These are phyloP conservation scores for Salix arbutifolia DNA, from an alignment of 345 rosid genomes.

Conservation along the genomic window DNA sequence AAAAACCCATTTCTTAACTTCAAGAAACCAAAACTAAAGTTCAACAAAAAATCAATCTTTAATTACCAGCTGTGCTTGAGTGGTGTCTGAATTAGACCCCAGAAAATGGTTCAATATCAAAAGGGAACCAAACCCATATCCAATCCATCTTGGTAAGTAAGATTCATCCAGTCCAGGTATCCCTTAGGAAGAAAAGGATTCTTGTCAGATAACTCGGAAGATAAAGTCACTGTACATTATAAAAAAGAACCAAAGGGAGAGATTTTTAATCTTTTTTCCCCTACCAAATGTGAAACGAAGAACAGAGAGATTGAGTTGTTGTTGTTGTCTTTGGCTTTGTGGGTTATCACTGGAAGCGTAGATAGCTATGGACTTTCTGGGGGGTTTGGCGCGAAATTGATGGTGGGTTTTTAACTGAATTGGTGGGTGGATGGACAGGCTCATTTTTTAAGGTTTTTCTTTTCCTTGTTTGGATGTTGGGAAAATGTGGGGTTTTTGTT, in stretches of 20 bases:
- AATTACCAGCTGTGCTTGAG: conserved; percentile 52
- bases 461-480: neutral
- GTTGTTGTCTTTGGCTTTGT: conserved; percentile 26
- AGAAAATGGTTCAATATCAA: conserved; percentile 51
- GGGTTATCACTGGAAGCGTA: conserved; percentile 38
- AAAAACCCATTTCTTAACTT: neutral
- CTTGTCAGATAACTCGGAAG: too few species aligned
- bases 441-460: conserved; percentile 10
- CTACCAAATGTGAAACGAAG: conserved; percentile 86
- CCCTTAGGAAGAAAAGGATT: conserved; percentile 28
- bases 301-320: conserved; percentile 74
- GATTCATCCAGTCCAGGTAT: conserved; percentile 91
- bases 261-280: neutral
- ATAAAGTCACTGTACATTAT: neutral
- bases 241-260: neutral
- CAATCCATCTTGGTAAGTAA: conserved; percentile 85
- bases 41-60: neutral
- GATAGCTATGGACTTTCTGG: conserved; percentile 22
- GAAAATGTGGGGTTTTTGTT: neutral
- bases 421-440: conserved; percentile 11
- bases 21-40: neutral
- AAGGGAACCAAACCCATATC: conserved; percentile 89
- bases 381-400: conserved; percentile 23
- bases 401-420: conserved; percentile 24
- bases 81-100: conserved; percentile 34